phyloP scores from a whole-genome alignment of 306 rosid species.

The Quercus alba region DNA sequence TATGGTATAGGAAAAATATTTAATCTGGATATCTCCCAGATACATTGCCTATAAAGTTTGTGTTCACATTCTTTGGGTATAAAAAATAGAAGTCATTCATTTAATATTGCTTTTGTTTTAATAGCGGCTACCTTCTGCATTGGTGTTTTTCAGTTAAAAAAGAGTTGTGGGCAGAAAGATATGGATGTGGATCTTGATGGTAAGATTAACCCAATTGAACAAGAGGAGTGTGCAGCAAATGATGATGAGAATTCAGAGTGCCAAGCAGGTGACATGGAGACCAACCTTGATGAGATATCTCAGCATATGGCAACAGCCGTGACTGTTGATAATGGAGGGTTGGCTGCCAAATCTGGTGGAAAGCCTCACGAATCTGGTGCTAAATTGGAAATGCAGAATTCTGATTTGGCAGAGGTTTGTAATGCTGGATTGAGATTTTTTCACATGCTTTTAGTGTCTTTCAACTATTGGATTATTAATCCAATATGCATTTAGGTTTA shows the following conservation, averaged over 20 bases:
- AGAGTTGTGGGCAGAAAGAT: slow-evolving; percentile 43
- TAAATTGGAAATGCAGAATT: slow-evolving; percentile 40
- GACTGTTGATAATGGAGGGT: slow-evolving; percentile 42
- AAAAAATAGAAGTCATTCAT: slow-evolving; percentile 10
- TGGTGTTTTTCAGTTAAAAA: slow-evolving; percentile 54
- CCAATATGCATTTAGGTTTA: slow-evolving; percentile 21
- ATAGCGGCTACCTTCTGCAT: slow-evolving; percentile 18
- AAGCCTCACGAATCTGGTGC: slow-evolving; percentile 39
- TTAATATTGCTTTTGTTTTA: slow-evolving; percentile 14
- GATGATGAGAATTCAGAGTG: slow-evolving; percentile 47
- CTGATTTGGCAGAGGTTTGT: slow-evolving; percentile 72
- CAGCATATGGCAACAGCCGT: slow-evolving; percentile 52
- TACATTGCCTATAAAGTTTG: not conserved
- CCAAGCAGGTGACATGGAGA: slow-evolving; percentile 30
- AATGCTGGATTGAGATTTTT: slow-evolving; percentile 22
- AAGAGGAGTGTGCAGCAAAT: slow-evolving; percentile 31
- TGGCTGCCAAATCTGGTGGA: slow-evolving; percentile 41
- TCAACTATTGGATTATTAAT: slow-evolving; percentile 21
- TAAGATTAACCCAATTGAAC: slow-evolving; percentile 38
- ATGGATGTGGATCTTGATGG: slow-evolving; percentile 28
- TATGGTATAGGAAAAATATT: not conserved
- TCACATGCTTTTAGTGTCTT: slow-evolving; percentile 15
- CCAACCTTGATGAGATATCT: slow-evolving; percentile 54
- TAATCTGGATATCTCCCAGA: not conserved
- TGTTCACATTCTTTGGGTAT: not conserved